Percentiles rank a stretch among this genome's conserved stretches.
These are phyloP conservation scores for Deakozyma indianensis DNA, from an alignment of 805 yeast species.

Conservation along the genomic window DNA sequence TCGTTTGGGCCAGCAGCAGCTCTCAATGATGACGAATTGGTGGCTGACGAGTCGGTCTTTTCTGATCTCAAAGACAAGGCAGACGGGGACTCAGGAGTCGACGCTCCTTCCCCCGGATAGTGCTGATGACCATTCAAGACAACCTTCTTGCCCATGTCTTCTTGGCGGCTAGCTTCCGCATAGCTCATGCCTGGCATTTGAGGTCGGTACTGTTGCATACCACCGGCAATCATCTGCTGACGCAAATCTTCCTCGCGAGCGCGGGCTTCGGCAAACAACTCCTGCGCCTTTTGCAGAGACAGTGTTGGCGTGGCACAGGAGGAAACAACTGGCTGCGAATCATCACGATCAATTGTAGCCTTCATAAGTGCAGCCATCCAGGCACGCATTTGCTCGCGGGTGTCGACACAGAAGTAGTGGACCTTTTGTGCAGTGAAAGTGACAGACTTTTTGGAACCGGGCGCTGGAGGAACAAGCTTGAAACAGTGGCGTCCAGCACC, in stretches of 20 bases:
- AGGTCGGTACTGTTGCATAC: constrained; percentile 5
- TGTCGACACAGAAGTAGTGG: constrained; percentile 91
- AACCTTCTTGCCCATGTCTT: constrained; percentile 1
- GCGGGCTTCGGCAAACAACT: constrained; percentile 65
- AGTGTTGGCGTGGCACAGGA: constrained; percentile 95
- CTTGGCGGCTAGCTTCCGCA: constrained; percentile 1
- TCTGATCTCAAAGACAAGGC: constrained; percentile 11
- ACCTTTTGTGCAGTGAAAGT: constrained; percentile 94
- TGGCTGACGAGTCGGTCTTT: constrained; percentile 11
- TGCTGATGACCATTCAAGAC: not conserved
- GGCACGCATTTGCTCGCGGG: constrained; percentile 76
- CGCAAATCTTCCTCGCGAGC: constrained; percentile 25
- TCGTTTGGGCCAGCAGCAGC: not conserved
- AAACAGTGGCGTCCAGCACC: constrained; percentile 92
- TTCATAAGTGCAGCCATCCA: constrained; percentile 95
- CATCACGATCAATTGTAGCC: constrained; percentile 93
- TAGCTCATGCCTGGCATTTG: not conserved
- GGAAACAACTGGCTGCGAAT: constrained; percentile 77
- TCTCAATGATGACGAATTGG: constrained; percentile 9
- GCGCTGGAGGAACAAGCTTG: constrained; percentile 91
- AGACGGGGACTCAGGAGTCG: constrained; percentile 12
- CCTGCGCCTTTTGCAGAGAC: constrained; percentile 75
- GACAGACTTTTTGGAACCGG: constrained; percentile 88
- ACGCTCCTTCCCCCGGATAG: constrained; percentile 2
- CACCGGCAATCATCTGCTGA: constrained; percentile 13